phyloP scores from a whole-genome alignment of 257 asterid genomes.

The Salvia splendens region DNA sequence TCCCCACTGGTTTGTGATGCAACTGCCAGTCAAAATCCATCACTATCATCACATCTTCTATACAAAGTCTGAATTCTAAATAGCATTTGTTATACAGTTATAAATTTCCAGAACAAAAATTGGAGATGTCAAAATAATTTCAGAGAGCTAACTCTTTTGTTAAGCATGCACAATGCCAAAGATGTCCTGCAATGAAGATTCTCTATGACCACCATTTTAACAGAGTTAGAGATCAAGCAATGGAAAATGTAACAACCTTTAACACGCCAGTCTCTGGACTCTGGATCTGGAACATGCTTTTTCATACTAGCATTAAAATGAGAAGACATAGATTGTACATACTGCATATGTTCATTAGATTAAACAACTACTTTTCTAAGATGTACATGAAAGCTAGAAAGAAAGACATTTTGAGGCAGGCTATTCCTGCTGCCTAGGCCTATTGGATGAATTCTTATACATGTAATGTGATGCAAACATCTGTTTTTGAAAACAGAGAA shows the following conservation, averaged over 20 bases:
- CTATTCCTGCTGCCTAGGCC: background rate
- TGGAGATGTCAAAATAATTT: background rate
- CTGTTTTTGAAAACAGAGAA: background rate
- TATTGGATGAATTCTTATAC: background rate
- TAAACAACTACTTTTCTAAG: too few species aligned
- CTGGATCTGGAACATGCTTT: background rate
- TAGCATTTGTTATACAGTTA: background rate
- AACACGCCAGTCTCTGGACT: constrained; percentile 14
- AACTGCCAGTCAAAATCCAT: constrained; percentile 41
- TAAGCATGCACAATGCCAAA: background rate
- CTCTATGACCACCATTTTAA: background rate
- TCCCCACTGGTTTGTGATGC: constrained; percentile 34
- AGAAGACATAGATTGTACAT: background rate
- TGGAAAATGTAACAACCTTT: background rate
- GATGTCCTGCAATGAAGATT: background rate
- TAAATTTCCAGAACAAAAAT: constrained; percentile 1
- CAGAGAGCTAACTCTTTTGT: too few species aligned
- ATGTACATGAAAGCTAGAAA: background rate
- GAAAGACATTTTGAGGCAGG: background rate
- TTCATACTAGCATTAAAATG: background rate
- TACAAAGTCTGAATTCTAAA: constrained; percentile 22
- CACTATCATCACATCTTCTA: constrained; percentile 7
- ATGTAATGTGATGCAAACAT: constrained; percentile 4
- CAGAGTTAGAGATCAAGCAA: background rate
- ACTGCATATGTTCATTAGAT: too few species aligned